Base-by-base conservation (phyloP, 1,284 basidiomycete species). In the Moniliophthora roreri region DNA sequence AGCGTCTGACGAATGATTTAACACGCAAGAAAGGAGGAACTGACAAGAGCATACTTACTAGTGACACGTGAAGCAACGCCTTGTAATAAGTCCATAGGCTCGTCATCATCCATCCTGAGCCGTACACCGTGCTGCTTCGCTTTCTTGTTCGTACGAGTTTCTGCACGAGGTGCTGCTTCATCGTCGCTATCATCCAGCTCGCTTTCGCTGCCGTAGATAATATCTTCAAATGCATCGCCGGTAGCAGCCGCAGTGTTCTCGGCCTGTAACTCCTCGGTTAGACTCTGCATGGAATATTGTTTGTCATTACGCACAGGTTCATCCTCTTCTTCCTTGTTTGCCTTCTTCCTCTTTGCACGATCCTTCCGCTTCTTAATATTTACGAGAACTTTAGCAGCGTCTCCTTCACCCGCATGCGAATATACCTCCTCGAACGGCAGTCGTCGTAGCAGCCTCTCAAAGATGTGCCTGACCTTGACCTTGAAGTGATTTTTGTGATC, bases 401-500 rank as follows among this genome's bases (percentile, higher is more conserved):
- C 83, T 48, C 88, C 88, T 61, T 89, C 85, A 16, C 89, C 87
- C 26, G 91, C 89, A 58, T 82, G 82, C 15, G 77, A 71, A 63
- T 89, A 89, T 5, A 99, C 85, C 18, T 87, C 87, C 48, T 95
- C 87, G 77, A 85, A 97, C 0, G 89, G 90, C 65, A 98, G 97
- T 57, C 95, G 83, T 56, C 96, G 80, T 58, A 99, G 81, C 81
- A 99, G 87, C 44, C 97, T 85, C 76, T 99, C 97, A 62, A 99
- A 94, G 55, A 99, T 95, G 71, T 98, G 95, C 42, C 94, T 84
- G 11, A 98, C 93, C 75, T 98, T 98, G 52, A 83, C 80, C 71
- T 99, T 99, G 84, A 99, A 99, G 69, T 98, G 96, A 67, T 99
- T 98, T 70, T 96, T 96, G 76, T 99, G 95, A 68, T 98, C 95